Evolutionary conservation across 208 protist genomes (phyloP).

Genomic region (Trypanosoma scelopori): DNA sequence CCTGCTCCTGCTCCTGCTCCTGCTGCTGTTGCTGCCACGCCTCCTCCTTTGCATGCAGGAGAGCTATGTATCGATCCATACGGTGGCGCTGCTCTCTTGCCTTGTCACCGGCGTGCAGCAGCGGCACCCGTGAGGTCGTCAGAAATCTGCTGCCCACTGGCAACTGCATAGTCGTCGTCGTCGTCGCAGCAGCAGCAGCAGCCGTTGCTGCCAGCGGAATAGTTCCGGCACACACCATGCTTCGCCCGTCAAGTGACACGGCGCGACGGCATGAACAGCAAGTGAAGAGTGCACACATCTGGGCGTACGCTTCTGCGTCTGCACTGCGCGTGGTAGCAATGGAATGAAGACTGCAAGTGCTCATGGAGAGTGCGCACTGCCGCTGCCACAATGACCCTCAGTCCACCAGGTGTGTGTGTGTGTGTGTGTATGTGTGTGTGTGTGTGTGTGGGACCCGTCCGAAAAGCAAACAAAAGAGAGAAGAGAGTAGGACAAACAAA

Average conservation of each 20-base stretch:
- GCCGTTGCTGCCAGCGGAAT: neutral
- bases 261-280: conserved; percentile 22
- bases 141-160: neutral
- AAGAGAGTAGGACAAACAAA: too few relatives aligned
- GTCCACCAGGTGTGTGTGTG: too few relatives aligned
- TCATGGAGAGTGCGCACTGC: too few relatives aligned
- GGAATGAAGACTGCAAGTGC: neutral
- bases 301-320: neutral
- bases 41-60: too few relatives aligned
- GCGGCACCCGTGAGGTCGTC: neutral
- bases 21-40: neutral
- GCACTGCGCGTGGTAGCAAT: too few relatives aligned
- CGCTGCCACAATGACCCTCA: too few relatives aligned
- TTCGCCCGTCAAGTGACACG: conserved; percentile 4
- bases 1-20: neutral
- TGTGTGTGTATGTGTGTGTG: too few relatives aligned
- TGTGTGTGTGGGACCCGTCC: too few relatives aligned
- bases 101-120: neutral
- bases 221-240: neutral
- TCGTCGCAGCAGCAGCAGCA: too few relatives aligned
- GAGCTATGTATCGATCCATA: too few relatives aligned
- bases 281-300: neutral
- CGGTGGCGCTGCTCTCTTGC: too few relatives aligned
- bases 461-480: too few relatives aligned
- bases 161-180: neutral